Conservation (phyloP, 169 alveolate species). For the Plasmodium falciparum region DNA sequence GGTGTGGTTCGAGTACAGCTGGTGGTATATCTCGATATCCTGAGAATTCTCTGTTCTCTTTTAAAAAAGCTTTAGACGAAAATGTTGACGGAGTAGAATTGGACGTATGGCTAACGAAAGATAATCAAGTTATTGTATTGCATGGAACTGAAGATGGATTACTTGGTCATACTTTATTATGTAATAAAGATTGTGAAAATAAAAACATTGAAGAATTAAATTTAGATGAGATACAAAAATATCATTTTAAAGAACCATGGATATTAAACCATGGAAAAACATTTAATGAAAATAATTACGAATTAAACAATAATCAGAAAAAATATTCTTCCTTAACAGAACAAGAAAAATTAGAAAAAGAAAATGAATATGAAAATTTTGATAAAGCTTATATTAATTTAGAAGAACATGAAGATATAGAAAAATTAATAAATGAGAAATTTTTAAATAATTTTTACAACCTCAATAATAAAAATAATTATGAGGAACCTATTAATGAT, state of each 20-base stretch:
- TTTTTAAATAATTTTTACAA: neutral
- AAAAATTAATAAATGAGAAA: conserved; percentile 19
- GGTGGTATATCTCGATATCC: conserved; percentile 79
- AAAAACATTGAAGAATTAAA: conserved; percentile 62
- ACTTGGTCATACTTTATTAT: conserved; percentile 29
- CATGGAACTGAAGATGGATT: conserved; percentile 79
- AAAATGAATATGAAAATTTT: conserved; percentile 26
- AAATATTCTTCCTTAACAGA: conserved; percentile 18
- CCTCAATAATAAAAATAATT: neutral
- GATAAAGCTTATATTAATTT: conserved; percentile 13
- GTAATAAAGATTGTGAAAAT: neutral
- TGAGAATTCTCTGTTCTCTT: conserved; percentile 81
- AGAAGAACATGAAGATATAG: conserved; percentile 54
- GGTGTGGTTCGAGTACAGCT: conserved; percentile 83
- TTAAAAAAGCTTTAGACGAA: conserved; percentile 73
- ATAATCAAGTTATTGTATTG: conserved; percentile 79
- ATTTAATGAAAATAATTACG: conserved; percentile 3
- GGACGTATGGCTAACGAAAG: conserved; percentile 82
- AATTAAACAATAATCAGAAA: neutral
- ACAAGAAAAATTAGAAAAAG: conserved; percentile 14
- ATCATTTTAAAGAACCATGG: conserved; percentile 71
- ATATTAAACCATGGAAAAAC: conserved; percentile 17
- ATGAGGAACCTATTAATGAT: neutral
- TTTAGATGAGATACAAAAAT: conserved; percentile 29
- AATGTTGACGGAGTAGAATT: conserved; percentile 84